Conservation (phyloP, 306 rosid genomes). For the Delonix regia region DNA sequence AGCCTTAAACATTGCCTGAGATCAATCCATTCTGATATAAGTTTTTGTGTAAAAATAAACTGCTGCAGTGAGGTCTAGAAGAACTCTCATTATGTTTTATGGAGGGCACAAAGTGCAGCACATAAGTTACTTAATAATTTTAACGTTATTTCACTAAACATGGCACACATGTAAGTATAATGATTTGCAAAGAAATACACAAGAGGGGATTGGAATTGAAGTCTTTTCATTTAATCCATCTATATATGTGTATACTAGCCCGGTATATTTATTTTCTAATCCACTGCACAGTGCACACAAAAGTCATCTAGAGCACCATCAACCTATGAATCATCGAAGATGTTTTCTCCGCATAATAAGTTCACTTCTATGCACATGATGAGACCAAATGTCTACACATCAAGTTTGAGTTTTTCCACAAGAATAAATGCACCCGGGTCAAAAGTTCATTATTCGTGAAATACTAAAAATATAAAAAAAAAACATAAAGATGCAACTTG, state of each 20-base stretch:
- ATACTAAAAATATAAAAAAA: not conserved
- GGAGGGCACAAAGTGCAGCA: conserved; percentile 13
- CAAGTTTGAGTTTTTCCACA: conserved; percentile 4
- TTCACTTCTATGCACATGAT: not conserved
- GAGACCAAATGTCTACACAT: not conserved
- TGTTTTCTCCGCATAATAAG: not conserved
- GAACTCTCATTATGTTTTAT: conserved; percentile 8
- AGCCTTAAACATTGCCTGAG: conserved; percentile 91
- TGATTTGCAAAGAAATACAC: not conserved
- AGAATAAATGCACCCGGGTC: conserved; percentile 11
- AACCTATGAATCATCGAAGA: not conserved
- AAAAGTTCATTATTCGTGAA: not conserved
- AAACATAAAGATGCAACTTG: not conserved
- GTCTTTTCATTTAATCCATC: not conserved
- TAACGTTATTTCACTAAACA: not conserved
- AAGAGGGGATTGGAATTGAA: not conserved
- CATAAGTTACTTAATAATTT: not conserved
- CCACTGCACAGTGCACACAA: not conserved
- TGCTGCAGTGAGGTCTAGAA: not conserved
- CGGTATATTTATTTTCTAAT: not conserved
- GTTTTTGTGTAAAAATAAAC: conserved; percentile 27
- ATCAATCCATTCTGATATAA: conserved; percentile 43
- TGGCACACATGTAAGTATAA: not conserved
- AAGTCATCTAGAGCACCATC: not conserved
- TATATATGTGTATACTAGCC: not conserved